phyloP scores from a whole-genome alignment of 768 basidiomycete species.

The Sporobolomyces roseus region DNA sequence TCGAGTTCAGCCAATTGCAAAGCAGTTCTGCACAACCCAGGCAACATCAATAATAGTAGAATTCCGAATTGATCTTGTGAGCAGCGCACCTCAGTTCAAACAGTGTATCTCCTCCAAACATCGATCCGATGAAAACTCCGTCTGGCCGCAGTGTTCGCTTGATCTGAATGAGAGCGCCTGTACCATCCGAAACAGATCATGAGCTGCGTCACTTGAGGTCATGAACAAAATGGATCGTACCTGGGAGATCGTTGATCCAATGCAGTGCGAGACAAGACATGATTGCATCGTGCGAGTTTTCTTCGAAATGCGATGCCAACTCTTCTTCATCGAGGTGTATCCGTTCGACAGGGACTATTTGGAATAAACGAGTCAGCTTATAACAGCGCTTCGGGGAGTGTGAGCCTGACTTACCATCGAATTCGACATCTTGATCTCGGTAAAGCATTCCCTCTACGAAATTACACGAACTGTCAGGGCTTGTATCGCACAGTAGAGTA shows the following conservation, averaged over 20 bases:
- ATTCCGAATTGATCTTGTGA: too few relatives aligned
- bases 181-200: background rate
- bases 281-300: slow-evolving; percentile 80
- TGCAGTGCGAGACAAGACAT: slow-evolving; percentile 88
- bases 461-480: background rate
- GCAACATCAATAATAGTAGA: too few relatives aligned
- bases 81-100: slow-evolving; percentile 74
- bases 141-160: slow-evolving; percentile 78
- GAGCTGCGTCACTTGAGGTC: background rate
- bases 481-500: too few relatives aligned
- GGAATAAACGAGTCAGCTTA: background rate
- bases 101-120: slow-evolving; percentile 91
- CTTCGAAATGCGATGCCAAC: slow-evolving; percentile 62
- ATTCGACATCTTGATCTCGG: slow-evolving; percentile 72
- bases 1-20: slow-evolving; percentile 91
- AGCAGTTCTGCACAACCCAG: slow-evolving; percentile 61
- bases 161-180: slow-evolving; percentile 79
- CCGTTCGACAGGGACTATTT: slow-evolving; percentile 69
- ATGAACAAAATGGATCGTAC: slow-evolving; percentile 49
- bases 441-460: slow-evolving; percentile 62
- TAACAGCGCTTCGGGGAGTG: background rate
- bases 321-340: slow-evolving; percentile 79
- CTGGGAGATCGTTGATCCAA: slow-evolving; percentile 96
- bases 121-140: slow-evolving; percentile 87
- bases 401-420: slow-evolving; percentile 61